phyloP scores from a whole-genome alignment of 768 basidiomycete species.

The Termitomyces sp. region DNA sequence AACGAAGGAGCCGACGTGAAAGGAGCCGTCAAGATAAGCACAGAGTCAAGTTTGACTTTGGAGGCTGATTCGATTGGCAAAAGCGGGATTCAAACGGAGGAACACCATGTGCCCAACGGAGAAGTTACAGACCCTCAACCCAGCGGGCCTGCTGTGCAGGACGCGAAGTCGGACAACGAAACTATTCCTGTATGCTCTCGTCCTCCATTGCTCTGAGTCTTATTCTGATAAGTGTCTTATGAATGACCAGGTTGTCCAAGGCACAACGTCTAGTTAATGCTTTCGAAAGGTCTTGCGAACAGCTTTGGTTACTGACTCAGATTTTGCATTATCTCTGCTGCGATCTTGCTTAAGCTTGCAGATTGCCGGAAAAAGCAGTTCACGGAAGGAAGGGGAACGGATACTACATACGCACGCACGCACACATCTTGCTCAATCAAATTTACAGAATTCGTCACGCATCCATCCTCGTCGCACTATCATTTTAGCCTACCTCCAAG shows the following conservation, averaged over 20 bases:
- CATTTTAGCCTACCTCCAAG: background rate
- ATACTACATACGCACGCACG: background rate
- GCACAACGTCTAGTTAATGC: background rate
- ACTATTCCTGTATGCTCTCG: background rate
- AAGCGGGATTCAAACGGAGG: background rate
- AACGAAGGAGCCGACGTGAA: background rate
- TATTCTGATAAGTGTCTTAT: background rate
- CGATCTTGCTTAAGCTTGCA: background rate
- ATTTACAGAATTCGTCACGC: background rate
- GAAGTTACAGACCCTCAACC: background rate
- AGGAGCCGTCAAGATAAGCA: background rate
- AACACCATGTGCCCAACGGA: background rate
- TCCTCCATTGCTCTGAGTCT: background rate
- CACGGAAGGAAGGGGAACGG: background rate
- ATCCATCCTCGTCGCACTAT: background rate
- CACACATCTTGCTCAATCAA: background rate
- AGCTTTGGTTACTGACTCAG: too few species aligned
- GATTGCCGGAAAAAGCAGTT: background rate
- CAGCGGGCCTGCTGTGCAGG: background rate
- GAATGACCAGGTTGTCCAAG: background rate
- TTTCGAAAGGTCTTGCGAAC: background rate
- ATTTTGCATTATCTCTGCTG: background rate
- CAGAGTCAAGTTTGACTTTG: background rate
- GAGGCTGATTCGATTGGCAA: background rate
- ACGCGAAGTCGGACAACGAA: background rate